Percentiles rank a stretch among this genome's conserved stretches.
Conservation (phyloP, 768 basidiomycete genomes). For the Leccinum arenicola region DNA sequence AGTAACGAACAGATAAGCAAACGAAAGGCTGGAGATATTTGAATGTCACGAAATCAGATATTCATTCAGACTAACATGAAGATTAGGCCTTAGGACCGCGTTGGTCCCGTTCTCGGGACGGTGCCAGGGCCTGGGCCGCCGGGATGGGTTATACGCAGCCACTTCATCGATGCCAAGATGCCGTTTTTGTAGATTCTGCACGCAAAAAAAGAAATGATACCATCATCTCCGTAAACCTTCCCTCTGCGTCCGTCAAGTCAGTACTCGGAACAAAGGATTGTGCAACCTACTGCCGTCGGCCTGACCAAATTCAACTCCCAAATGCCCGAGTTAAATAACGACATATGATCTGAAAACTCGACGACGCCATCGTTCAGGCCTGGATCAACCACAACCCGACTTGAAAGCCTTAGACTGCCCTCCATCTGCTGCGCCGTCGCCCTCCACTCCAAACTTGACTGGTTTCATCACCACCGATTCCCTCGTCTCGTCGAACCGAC, state of each 20-base stretch:
- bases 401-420: conserved; percentile 41
- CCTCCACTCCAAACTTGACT: conserved; percentile 78
- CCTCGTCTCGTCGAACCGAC: conserved; percentile 65
- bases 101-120: no score
- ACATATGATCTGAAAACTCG: conserved; percentile 75
- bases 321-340: conserved; percentile 53
- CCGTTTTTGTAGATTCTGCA: conserved; percentile 11
- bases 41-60: no score
- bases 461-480: conserved; percentile 44
- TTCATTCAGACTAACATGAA: no score
- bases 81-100: no score
- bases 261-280: conserved; percentile 21
- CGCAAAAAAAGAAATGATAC: conserved; percentile 9
- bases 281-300: conserved; percentile 11
- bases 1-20: no score
- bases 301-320: conserved; percentile 63
- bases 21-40: no score
- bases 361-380: conserved; percentile 74
- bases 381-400: conserved; percentile 69
- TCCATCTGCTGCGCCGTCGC: conserved; percentile 38
- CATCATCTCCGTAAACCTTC: conserved; percentile 30
- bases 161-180: no score
- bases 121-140: no score
- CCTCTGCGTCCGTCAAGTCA: conserved; percentile 23
- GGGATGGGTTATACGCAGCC: no score